These are phyloP conservation scores for Pythium aquatile DNA, from an alignment of 352 stramenopile species.

Conservation along the genomic window DNA sequence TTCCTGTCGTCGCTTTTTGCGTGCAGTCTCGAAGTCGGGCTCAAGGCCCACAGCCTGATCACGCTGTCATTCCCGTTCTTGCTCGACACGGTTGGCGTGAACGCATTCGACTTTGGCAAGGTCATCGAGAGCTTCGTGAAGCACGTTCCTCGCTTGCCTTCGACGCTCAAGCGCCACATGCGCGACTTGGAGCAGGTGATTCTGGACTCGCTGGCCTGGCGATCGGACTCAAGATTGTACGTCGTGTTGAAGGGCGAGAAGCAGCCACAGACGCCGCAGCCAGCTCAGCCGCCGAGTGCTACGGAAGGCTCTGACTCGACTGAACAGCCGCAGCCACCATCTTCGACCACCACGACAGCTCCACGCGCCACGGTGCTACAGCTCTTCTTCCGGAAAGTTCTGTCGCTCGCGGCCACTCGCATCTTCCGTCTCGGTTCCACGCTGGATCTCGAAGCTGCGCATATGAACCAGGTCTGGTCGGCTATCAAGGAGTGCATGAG, in stretches of 20 bases:
- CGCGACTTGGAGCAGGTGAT: slow-evolving; percentile 83
- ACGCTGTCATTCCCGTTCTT: slow-evolving; percentile 84
- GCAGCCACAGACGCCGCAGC: slow-evolving; percentile 6
- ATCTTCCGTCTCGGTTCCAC: slow-evolving; percentile 73
- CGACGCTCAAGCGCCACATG: slow-evolving; percentile 82
- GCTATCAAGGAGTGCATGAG: slow-evolving; percentile 82
- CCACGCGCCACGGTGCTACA: slow-evolving; percentile 50
- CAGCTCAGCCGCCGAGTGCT: background rate
- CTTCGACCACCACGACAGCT: slow-evolving; percentile 19
- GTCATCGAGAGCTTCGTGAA: slow-evolving; percentile 88
- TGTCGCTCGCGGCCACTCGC: slow-evolving; percentile 75
- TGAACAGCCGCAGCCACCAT: slow-evolving; percentile 10
- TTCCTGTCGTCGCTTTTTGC: slow-evolving; percentile 80
- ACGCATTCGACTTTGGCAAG: slow-evolving; percentile 86
- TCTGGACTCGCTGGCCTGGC: slow-evolving; percentile 74
- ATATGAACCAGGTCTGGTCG: slow-evolving; percentile 87
- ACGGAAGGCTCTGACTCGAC: background rate
- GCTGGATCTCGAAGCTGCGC: slow-evolving; percentile 66
- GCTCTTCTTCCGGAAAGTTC: slow-evolving; percentile 85
- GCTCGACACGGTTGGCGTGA: slow-evolving; percentile 69
- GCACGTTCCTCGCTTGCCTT: slow-evolving; percentile 69
- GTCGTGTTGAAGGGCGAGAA: slow-evolving; percentile 45
- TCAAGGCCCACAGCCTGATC: slow-evolving; percentile 85
- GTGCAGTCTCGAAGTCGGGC: slow-evolving; percentile 78
- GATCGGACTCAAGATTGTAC: slow-evolving; percentile 70